Base-by-base conservation (phyloP, 78 protist species). In the Dictyostelium citrinum region DNA sequence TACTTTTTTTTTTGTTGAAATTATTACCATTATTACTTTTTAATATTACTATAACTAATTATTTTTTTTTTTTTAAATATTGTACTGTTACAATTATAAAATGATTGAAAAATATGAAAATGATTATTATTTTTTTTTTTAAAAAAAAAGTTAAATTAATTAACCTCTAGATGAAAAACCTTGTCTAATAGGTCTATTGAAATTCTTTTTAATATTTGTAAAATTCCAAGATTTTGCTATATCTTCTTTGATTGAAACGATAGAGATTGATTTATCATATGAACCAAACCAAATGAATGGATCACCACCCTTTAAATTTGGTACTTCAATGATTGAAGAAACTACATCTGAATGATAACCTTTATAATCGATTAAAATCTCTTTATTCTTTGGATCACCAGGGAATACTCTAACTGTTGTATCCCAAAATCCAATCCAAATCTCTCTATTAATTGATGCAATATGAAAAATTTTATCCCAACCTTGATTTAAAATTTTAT, bases 111-210 rank as follows among this genome's bases (percentile, higher is more conserved):
- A 43, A 1, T 43, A 14, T 1, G 9, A 43, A 43, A 4, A 39
- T 43, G 2, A 6, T 43, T 43, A 6, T 43, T 43, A 6, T 43
- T 49, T 71, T 71, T 37, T 71, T 71, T 37, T 71, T 20, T 35
- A n/a, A n/a, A n/a, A n/a, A n/a, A n/a, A n/a, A n/a, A n/a, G 10
- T 14, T 35, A 37, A 17, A 12, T 20, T 5, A 35, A 14, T 11
- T 71, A 74, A 74, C 91, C 91, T 68, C 93, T 88, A 9, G 79
- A 78, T 31, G 85, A 68, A 35, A 88, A 88, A 22, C 92, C 84
- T 35, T 20, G 82, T 68, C 85, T 78, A n/a, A 45, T 46, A 0
- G 82, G 41, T 67, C 85, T 33, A 22, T 29, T 8, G 12, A n/a
- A 33, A 46, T 39, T 78, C 41, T 82, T 76, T 45, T 75, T 86